phyloP scores from a whole-genome alignment of 208 protist genomes.

The Leishmania guyanensis region DNA sequence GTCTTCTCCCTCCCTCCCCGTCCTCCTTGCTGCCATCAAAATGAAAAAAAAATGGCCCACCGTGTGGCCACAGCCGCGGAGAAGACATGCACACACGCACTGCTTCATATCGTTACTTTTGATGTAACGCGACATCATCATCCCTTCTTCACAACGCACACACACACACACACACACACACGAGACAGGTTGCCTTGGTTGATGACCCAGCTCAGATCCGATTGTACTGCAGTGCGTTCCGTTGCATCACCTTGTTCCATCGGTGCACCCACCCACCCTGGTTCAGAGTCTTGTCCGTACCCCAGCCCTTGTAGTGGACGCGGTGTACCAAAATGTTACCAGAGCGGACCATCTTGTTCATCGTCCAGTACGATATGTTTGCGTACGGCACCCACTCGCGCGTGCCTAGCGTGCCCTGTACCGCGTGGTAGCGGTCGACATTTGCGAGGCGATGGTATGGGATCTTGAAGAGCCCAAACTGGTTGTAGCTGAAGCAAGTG shows the following conservation, averaged over 20 bases:
- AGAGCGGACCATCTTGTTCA: constrained; percentile 89
- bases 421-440: constrained; percentile 83
- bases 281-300: constrained; percentile 80
- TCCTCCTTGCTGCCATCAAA: background rate
- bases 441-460: constrained; percentile 88
- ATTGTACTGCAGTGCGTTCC: constrained; percentile 89
- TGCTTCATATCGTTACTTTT: background rate
- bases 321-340: constrained; percentile 90
- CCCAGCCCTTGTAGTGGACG: constrained; percentile 86
- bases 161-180: background rate
- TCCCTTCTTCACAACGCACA: background rate
- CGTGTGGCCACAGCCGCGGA: background rate
- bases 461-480: constrained; percentile 85
- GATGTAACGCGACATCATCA: background rate
- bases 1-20: background rate
- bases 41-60: background rate
- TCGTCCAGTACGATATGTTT: constrained; percentile 90
- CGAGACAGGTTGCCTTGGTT: background rate
- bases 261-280: constrained; percentile 88
- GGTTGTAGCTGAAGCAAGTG: constrained; percentile 90
- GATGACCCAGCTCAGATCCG: constrained; percentile 40
- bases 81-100: background rate
- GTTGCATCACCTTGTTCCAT: constrained; percentile 92
- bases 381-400: constrained; percentile 90
- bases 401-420: constrained; percentile 77